Conservation (phyloP, 176 grass and related monocot species). For the Oryza punctata region DNA sequence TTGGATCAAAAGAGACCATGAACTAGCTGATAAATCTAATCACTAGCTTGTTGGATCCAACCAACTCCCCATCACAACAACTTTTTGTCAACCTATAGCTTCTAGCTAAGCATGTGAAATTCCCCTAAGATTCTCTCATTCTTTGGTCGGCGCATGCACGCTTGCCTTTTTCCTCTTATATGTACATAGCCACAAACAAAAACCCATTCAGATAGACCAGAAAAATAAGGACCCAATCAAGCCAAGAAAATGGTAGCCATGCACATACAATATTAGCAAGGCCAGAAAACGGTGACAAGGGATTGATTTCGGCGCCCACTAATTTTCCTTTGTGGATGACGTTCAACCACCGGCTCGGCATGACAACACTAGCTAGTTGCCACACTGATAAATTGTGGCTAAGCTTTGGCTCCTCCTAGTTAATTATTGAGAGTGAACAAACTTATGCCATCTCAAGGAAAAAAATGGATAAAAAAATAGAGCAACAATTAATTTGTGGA, state of each 20-base stretch:
- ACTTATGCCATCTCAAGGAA: background rate
- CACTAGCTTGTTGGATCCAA: conserved; percentile 7
- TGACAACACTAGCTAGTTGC: background rate
- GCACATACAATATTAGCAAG: background rate
- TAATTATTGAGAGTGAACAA: background rate
- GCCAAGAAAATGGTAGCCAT: background rate
- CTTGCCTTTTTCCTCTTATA: background rate
- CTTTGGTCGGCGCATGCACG: conserved; percentile 31
- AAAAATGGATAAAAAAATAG: too few species aligned
- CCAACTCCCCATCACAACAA: background rate
- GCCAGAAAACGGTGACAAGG: background rate
- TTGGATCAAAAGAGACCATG: background rate
- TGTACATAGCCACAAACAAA: background rate
- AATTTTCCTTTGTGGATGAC: conserved; percentile 4
- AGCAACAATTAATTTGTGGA: background rate
- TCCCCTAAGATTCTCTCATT: conserved; percentile 26
- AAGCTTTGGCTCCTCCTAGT: background rate
- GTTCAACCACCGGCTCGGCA: conserved; percentile 21
- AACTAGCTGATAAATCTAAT: background rate
- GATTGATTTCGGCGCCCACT: background rate
- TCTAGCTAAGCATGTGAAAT: conserved; percentile 23
- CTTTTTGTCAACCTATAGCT: background rate
- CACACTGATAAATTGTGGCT: background rate
- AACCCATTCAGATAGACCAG: background rate
- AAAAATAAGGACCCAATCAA: background rate